Base-by-base conservation (phyloP, 1,284 basidiomycete species). In the Pisolithus thermaeus region DNA sequence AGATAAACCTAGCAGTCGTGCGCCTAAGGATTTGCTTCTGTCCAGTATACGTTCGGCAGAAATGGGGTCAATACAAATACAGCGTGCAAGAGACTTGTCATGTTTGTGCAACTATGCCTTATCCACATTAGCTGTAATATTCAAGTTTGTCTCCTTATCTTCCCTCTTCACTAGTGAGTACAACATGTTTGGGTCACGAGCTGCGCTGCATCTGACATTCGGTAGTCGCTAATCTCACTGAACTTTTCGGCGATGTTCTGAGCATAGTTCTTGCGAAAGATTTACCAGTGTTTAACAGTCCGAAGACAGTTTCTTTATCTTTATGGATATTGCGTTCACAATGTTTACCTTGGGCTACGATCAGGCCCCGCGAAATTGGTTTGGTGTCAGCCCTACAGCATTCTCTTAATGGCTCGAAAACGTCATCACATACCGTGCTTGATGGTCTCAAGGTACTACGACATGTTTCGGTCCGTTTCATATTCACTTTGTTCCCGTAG, bases 41-140 rank as follows among this genome's bases (percentile, higher is more conserved):
- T 35, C 49, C 43, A 8, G 7, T n/a, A 16, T 7, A 2, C 39
- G 28, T 40, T 41, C 44, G 36, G 9, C 54, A 43, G 54, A 55
- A 47, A 59, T 62, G 47, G 59, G 52, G 7, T 65, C 67, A 25
- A 69, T 74, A n/a, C 62, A 75, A 16, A 57, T 73, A 23, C 69
- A 74, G 50, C 55, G 65, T 49, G 70, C 73, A n/a, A 64, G 65
- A 37, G 71, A 78, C 50, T 57, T 70, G 4, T 69, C 72, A 8
- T 63, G 62, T 1, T 57, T 84, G 8, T 79, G 75, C 49, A 76
- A 79, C 40, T 64, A 75, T 56, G 77, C 80, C 3, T 67, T 86
- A 28, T 71, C 74, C 51, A 61, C 76, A 49, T 55, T 79, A 46
- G 73, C 79, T 0, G 67, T 71, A 47, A 67, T 84, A 49, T 71